Conservation (phyloP, 192 early-diverging fungal species). For the Geranomyces michiganensis region DNA sequence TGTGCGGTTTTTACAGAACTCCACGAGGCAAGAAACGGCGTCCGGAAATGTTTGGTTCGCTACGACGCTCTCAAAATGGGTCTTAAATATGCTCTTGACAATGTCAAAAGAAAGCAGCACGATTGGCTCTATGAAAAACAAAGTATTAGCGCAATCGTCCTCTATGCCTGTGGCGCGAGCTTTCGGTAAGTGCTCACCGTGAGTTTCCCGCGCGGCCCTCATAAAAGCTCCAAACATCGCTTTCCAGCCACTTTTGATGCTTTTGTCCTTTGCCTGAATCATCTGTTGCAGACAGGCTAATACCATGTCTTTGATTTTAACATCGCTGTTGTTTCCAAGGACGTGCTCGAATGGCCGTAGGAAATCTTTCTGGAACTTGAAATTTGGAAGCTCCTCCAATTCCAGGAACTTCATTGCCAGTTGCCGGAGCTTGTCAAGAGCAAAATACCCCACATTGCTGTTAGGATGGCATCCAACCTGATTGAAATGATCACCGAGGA, state of each 20-base stretch:
- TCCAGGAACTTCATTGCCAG: constrained; percentile 95
- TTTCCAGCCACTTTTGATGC: constrained; percentile 61
- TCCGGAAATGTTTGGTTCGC: constrained; percentile 57
- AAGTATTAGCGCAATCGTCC: neutral
- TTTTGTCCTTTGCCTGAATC: constrained; percentile 58
- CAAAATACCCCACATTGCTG: constrained; percentile 86
- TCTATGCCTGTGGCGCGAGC: constrained; percentile 51
- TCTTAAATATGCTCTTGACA: constrained; percentile 63
- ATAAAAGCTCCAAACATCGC: constrained; percentile 61
- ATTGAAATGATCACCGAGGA: constrained; percentile 77
- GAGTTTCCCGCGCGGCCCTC: constrained; percentile 59
- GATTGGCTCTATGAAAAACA: constrained; percentile 44
- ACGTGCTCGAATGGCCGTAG: constrained; percentile 84
- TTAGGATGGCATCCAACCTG: constrained; percentile 85
- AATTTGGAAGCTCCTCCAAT: constrained; percentile 92
- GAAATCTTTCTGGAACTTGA: constrained; percentile 98
- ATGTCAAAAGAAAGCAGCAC: constrained; percentile 78
- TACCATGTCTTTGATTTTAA: constrained; percentile 79
- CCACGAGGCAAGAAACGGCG: constrained; percentile 51
- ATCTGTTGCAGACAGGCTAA: constrained; percentile 61
- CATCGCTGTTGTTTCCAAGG: constrained; percentile 72
- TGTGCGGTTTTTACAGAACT: constrained; percentile 71
- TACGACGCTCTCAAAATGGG: constrained; percentile 67
- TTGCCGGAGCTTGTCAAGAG: constrained; percentile 91
- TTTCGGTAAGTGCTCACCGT: constrained; percentile 29